Evolutionary conservation across 1,139 yeast genomes (phyloP), one percentile per base, ranked within the genome.

Genomic region (Zygoascus hellenicus): DNA sequence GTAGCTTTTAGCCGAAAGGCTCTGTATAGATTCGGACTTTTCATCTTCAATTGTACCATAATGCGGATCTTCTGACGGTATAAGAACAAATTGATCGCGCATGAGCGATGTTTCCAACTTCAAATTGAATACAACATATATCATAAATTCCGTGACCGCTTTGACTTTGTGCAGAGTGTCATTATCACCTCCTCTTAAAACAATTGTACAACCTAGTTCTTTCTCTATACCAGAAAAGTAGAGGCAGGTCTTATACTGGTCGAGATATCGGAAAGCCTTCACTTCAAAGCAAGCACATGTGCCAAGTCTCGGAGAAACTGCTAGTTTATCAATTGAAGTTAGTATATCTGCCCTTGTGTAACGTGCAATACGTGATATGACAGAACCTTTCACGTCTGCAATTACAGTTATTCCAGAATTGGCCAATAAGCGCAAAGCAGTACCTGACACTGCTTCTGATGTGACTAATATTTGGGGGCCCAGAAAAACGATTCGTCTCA

Each of bases 261-360:
- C 71, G 1, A 76, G 74, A 60, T 73, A 76, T 2, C 62, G 55
- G 60, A 71, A 90, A 2, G 86, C 76, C 53, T 78, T 77, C 14
- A 87, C 88, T 51, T 83, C 87, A 61, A 92, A 84, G 17, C 67
- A 63, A 6, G 74, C 78, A 64, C 97, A 90, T 3, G 72, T 70
- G 0, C 98, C 99, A 43, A 92, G 70, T 16, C 68, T 69, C 2
- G 86, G 80, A 58, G 74, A 66, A 39, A 74, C 68, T 0, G 85
- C 81, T 14, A 83, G 66, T 51, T 77, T 75, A 54, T 83, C 89
- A 52, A 81, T 77, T 0, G 89, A 80, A 1, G 77, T 71, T 3
- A 81, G 77, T 29, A 94, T 81, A 58, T 89, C 96, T 0, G 96
- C 92, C 47, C 78, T 81, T 0, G 96, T 85, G 55, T 88, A 75